Percentiles rank a stretch among this genome's conserved stretches.
phyloP scores from a whole-genome alignment of 148 eudicot species.

The Rheum nobile region DNA sequence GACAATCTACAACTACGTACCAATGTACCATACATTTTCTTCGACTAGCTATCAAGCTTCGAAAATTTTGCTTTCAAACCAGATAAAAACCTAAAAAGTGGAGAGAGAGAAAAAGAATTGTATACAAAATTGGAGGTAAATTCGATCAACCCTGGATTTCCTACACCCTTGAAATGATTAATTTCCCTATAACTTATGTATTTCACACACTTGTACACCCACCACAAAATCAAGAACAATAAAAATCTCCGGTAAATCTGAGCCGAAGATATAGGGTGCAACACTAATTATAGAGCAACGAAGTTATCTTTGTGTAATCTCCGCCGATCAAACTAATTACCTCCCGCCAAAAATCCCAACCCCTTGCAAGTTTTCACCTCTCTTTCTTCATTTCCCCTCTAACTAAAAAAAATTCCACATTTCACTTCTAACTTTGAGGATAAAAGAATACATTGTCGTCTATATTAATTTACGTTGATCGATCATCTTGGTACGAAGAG shows the following conservation, averaged over 20 bases:
- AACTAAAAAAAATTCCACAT: not conserved
- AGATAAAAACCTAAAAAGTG: not conserved
- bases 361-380: not conserved
- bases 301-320: not conserved
- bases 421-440: not conserved
- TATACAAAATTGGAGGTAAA: not conserved
- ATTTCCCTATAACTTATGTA: not conserved
- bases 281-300: not conserved
- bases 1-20: too few species aligned
- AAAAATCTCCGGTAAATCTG: too few species aligned
- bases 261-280: not conserved
- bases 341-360: not conserved
- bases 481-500: not conserved
- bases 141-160: not conserved
- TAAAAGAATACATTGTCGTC: not conserved
- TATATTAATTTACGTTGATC: not conserved
- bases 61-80: not conserved
- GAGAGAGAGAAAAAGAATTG: not conserved
- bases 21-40: not conserved
- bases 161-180: not conserved
- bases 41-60: not conserved
- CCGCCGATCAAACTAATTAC: not conserved
- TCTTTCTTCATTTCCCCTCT: not conserved
- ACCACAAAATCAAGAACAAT: not conserved
- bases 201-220: not conserved